Percentiles rank a stretch among this genome's conserved stretches.
phyloP scores from a whole-genome alignment of 1,284 basidiomycete species.

The Ustilago hordei region DNA sequence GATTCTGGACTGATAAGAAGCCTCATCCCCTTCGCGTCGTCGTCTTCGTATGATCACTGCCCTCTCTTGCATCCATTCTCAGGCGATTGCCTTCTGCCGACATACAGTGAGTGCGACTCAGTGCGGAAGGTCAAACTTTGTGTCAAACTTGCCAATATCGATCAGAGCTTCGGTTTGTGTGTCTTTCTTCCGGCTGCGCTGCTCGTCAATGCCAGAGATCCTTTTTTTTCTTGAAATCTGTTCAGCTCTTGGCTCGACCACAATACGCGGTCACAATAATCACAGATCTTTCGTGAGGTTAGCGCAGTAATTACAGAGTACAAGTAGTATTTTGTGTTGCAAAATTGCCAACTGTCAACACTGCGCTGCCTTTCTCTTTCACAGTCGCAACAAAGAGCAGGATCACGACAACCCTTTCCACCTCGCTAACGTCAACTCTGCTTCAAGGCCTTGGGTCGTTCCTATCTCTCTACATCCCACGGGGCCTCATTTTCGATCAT shows the following conservation, averaged over 20 bases:
- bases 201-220: too few relatives aligned
- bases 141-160: not conserved
- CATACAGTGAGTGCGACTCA: not conserved
- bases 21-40: not conserved
- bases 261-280: not conserved
- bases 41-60: not conserved
- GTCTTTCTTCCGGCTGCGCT: too few relatives aligned
- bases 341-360: conserved; percentile 1
- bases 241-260: conserved; percentile 5
- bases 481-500: not conserved
- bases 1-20: not conserved
- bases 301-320: not conserved
- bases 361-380: not conserved
- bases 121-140: not conserved
- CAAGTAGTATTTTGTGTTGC: not conserved
- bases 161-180: not conserved
- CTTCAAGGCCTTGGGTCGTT: not conserved
- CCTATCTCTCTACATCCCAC: not conserved
- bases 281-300: not conserved
- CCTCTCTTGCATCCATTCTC: not conserved
- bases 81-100: not conserved
- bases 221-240: not conserved
- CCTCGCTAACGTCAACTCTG: not conserved
- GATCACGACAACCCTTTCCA: not conserved
- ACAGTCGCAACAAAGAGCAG: not conserved